Percentiles rank a stretch among this genome's conserved stretches.
Conservation (phyloP, 73 alveolate genomes). For the Durusdinium trenchii region DNA sequence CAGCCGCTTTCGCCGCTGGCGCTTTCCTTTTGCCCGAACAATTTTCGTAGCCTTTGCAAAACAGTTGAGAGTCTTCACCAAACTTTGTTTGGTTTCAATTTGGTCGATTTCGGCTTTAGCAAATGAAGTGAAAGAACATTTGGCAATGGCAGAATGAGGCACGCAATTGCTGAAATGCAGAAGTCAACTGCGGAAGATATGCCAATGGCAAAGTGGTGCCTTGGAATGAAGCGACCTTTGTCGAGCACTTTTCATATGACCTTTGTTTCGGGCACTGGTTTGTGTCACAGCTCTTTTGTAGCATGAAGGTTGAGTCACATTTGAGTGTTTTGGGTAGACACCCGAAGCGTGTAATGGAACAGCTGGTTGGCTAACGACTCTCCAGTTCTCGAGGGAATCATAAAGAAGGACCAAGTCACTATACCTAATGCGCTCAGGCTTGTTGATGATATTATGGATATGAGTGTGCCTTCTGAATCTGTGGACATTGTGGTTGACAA, state of each 20-base stretch:
- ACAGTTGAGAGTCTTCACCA: not conserved
- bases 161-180: conserved; percentile 71
- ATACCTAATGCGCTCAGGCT: too few relatives aligned
- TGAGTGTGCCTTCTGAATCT: conserved; percentile 51
- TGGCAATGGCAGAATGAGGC: not conserved
- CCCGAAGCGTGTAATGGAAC: too few relatives aligned
- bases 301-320: too few relatives aligned
- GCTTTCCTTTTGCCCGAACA: not conserved
- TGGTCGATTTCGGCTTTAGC: not conserved
- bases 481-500: conserved; percentile 76
- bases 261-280: too few relatives aligned
- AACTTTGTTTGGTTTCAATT: not conserved
- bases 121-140: not conserved
- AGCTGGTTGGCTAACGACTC: too few relatives aligned
- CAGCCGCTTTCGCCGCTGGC: not conserved
- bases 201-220: conserved; percentile 71
- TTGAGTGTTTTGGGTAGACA: too few relatives aligned
- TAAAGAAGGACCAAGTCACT: too few relatives aligned
- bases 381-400: too few relatives aligned
- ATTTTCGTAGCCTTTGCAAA: not conserved
- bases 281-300: too few relatives aligned
- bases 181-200: not conserved
- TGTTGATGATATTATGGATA: conserved; percentile 56
- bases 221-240: too few relatives aligned
- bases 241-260: too few relatives aligned